Conservation (phyloP, 202 grass and related monocot species). For the Panicum hallii region DNA sequence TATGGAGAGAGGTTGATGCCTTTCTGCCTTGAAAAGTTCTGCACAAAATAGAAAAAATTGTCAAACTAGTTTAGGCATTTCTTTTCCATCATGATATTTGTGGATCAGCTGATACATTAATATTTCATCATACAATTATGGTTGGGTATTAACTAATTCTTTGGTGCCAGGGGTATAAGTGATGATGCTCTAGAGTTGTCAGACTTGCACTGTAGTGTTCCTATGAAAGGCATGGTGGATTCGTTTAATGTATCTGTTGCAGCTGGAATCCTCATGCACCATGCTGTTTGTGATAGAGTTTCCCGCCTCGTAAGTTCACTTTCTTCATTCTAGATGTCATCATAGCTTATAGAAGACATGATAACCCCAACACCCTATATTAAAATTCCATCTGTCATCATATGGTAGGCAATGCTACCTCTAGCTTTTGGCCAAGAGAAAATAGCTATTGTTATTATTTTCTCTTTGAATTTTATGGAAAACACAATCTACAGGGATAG, state of each 20-base stretch:
- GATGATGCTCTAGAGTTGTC: conserved; percentile 68
- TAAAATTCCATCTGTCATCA: conserved; percentile 5
- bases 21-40: conserved; percentile 17
- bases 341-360: conserved; percentile 30
- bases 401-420: conserved; percentile 11
- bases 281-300: conserved; percentile 90
- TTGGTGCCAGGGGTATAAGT: conserved; percentile 78
- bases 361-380: neutral
- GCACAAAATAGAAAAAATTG: neutral
- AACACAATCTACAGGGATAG: neutral
- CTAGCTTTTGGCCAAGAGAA: neutral
- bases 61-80: conserved; percentile 6
- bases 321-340: conserved; percentile 5
- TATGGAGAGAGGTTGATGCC: neutral
- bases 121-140: neutral
- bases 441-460: conserved; percentile 20
- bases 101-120: conserved; percentile 6
- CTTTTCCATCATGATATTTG: neutral
- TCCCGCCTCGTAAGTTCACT: conserved; percentile 71
- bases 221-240: conserved; percentile 99
- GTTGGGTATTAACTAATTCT: conserved; percentile 39
- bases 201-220: conserved; percentile 91
- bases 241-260: conserved; percentile 99
- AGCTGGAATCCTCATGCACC: conserved; percentile 96
- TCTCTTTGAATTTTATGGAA: conserved; percentile 10